These are phyloP conservation scores for Melanomma pulvis-pyrius DNA, from an alignment of 495 filamentous ascomycete species.

Conservation along the genomic window DNA sequence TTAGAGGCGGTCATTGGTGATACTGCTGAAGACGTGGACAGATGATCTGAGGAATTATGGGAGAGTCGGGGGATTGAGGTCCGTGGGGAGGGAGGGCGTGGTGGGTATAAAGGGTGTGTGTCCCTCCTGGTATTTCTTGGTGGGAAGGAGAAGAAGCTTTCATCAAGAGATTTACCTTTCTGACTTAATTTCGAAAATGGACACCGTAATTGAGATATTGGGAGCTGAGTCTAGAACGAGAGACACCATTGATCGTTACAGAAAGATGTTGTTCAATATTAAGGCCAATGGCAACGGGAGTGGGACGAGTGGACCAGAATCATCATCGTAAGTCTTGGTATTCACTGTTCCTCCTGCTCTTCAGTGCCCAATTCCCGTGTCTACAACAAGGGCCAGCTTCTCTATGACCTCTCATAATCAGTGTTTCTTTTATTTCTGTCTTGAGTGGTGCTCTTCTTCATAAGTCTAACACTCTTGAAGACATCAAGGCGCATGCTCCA, in stretches of 20 bases:
- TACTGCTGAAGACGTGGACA: neutral
- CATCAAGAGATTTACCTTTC: neutral
- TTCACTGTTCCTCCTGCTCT: neutral
- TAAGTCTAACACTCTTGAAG: too few relatives aligned
- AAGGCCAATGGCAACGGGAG: neutral
- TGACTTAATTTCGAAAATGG: neutral
- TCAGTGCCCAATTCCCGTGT: neutral
- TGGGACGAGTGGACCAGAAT: neutral
- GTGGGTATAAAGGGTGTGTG: neutral
- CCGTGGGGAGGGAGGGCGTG: neutral
- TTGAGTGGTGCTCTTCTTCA: too few relatives aligned
- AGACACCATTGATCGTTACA: neutral
- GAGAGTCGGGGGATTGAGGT: neutral
- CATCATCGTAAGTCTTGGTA: neutral
- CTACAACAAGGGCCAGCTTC: too few relatives aligned
- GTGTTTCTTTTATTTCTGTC: too few relatives aligned
- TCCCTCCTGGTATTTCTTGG: neutral
- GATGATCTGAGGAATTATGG: neutral
- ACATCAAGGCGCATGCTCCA: too few relatives aligned
- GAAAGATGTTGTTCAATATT: too few relatives aligned
- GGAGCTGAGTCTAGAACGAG: neutral
- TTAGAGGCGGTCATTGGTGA: neutral
- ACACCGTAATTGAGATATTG: neutral
- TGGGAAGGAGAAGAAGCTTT: neutral
- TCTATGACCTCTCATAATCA: too few relatives aligned